Base-by-base conservation (phyloP, 345 rosid species). In the Luvunga scandens region DNA sequence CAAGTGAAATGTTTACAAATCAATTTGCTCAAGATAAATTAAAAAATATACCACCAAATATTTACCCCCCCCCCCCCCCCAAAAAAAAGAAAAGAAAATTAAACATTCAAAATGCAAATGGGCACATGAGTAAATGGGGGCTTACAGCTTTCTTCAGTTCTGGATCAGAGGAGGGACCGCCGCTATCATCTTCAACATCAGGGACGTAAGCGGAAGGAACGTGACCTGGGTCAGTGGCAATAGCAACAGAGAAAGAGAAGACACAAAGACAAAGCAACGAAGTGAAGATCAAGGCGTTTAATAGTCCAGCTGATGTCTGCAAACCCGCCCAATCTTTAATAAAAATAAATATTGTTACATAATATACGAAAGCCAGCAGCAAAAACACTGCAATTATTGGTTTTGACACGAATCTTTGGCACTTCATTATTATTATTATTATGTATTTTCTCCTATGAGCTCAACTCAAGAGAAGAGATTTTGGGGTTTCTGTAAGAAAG, bases 261-360 rank as follows among this genome's bases (percentile, higher is more conserved):
- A 89, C 72, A 79, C 83, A 92, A 39, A 87, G 81, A 83, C 74
- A 87, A 57, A 86, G 84, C 77, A 87, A 75, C 50, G 75, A 77
- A 79, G 81, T 84, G 86, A 88, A 86, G 84, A 88, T 69, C 28
- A 79, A 59, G 39, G 90, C 82, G 81, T 90, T 88, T 57, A 79
- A 76, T 55, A 79, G 81, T 74, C 93, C 92, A 78, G 85, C 72
- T 75, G 90, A 87, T 84, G 88, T 86, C 78, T 60, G 85, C 84
- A 92, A 83, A 28, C 93, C 91, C 62, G 84, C 74, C 92, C 92
- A 87, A 66, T 85, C 85, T 25, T 83, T 86, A 33, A 87, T 87
- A 73, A 89, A 86, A 38, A 91, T 83, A 80, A 87, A 88, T 76
- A 89, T 67, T 2, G 93, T 87, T 60, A 80, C 24, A 77, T 83